These are phyloP conservation scores for Neoboletus subvelutipes DNA, from an alignment of 768 basidiomycete species.

Conservation along the genomic window DNA sequence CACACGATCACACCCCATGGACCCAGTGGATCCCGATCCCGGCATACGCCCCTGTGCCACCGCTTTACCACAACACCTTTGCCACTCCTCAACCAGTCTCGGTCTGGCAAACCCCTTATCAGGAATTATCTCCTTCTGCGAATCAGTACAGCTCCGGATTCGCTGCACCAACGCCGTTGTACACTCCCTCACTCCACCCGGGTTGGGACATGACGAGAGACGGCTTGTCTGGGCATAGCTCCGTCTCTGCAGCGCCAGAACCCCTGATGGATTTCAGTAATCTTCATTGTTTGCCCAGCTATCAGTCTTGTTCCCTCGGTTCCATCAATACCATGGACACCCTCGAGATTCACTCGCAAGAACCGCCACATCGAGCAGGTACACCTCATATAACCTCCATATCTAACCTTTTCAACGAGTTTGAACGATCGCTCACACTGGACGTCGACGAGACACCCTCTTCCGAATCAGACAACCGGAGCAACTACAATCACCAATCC, in stretches of 20 bases:
- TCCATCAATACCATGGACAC: not conserved
- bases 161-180: not conserved
- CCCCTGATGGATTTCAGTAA: not conserved
- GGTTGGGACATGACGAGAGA: not conserved
- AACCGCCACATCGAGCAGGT: not conserved
- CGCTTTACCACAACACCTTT: not conserved
- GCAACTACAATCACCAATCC: not conserved
- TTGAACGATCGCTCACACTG: conserved; percentile 10
- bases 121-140: not conserved
- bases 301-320: not conserved
- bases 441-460: not conserved
- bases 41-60: not conserved
- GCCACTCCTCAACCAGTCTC: not conserved
- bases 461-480: not conserved
- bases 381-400: not conserved
- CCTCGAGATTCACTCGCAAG: not conserved
- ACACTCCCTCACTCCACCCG: not conserved
- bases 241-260: not conserved
- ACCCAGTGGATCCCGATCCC: not conserved
- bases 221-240: not conserved
- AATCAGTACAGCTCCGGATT: not conserved
- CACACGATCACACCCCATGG: not conserved
- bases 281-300: not conserved
- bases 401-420: conserved; percentile 3
- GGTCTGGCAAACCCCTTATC: not conserved